A percentile compares a stretch with the other conserved stretches of the same genome.
Evolutionary conservation across 208 protist species (phyloP).

Genomic region (Wallacemonas rigidus): DNA sequence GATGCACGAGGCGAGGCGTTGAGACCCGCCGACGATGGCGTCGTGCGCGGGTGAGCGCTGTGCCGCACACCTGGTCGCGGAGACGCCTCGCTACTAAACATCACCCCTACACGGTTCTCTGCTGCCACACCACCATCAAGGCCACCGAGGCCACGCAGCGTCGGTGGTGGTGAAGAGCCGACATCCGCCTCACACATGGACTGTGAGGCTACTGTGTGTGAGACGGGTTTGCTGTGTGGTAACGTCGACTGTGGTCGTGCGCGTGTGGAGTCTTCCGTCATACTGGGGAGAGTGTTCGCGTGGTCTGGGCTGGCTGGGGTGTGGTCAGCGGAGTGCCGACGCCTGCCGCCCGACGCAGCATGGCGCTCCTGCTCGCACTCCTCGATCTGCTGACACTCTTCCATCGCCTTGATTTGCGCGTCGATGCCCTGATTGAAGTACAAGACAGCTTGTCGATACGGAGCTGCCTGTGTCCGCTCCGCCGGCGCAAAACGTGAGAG

Average conservation of each 20-base stretch:
- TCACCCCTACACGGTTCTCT: not conserved
- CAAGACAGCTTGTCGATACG: conserved; percentile 3
- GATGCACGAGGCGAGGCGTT: not conserved
- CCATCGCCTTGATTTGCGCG: conserved; percentile 13
- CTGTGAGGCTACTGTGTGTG: not conserved
- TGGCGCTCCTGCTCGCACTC: conserved; percentile 6
- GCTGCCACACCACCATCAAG: not conserved
- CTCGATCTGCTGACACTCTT: not conserved
- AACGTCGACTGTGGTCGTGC: conserved; percentile 11
- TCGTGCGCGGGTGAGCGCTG: not conserved
- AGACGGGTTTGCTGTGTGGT: conserved; percentile 2
- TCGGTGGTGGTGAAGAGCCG: not conserved
- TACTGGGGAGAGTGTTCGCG: not conserved
- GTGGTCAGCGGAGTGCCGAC: too few relatives aligned
- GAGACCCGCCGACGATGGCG: not conserved
- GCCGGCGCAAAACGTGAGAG: not conserved
- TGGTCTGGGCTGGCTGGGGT: not conserved
- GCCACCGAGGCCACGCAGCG: not conserved
- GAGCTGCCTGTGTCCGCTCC: conserved; percentile 2
- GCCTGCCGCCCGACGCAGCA: not conserved
- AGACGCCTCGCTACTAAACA: not conserved
- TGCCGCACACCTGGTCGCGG: conserved; percentile 10
- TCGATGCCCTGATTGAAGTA: conserved; percentile 7
- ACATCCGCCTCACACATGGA: conserved; percentile 2
- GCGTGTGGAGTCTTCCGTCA: not conserved